Percentiles rank a stretch among this genome's conserved stretches.
phyloP scores from a whole-genome alignment of 306 rosid species.

The Pyrus betulifolia region DNA sequence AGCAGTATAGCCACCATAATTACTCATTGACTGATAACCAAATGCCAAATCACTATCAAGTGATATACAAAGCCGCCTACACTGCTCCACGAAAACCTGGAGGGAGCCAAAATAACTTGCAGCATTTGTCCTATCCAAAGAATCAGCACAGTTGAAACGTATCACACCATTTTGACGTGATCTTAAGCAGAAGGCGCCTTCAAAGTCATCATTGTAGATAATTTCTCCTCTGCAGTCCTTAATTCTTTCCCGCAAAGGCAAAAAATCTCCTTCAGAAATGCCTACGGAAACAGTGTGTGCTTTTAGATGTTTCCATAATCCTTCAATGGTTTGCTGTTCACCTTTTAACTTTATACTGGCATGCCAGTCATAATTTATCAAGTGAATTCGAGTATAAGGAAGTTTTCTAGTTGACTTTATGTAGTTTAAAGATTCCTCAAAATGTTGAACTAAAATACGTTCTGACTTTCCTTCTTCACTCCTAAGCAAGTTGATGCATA shows the following conservation, averaged over 20 bases:
- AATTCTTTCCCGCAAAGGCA: conserved; percentile 70
- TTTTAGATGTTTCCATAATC: conserved; percentile 81
- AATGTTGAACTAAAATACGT: conserved; percentile 81
- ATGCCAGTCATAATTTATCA: conserved; percentile 96
- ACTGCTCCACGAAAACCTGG: conserved; percentile 94
- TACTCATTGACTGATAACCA: conserved; percentile 57
- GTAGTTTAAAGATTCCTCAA: conserved; percentile 72
- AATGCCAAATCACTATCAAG: conserved; percentile 73
- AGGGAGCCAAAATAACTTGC: conserved; percentile 96
- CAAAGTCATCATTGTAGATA: conserved; percentile 56
- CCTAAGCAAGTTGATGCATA: conserved; percentile 86
- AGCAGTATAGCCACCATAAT: conserved; percentile 70
- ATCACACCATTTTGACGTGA: conserved; percentile 86
- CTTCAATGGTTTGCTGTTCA: conserved; percentile 92
- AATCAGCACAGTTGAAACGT: conserved; percentile 97
- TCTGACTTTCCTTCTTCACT: conserved; percentile 95
- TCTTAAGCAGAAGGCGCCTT: conserved; percentile 91
- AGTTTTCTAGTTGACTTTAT: conserved; percentile 71
- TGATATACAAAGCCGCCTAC: conserved; percentile 91
- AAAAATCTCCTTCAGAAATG: conserved; percentile 90
- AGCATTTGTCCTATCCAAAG: conserved; percentile 98
- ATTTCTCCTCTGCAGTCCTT: conserved; percentile 87
- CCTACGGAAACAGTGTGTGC: conserved; percentile 69
- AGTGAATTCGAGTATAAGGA: conserved; percentile 60
- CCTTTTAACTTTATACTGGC: conserved; percentile 77